Evolutionary conservation across 192 early-diverging fungal genomes (phyloP), one percentile per base, ranked within the genome.

Genomic region (Chytriomyces sp.): DNA sequence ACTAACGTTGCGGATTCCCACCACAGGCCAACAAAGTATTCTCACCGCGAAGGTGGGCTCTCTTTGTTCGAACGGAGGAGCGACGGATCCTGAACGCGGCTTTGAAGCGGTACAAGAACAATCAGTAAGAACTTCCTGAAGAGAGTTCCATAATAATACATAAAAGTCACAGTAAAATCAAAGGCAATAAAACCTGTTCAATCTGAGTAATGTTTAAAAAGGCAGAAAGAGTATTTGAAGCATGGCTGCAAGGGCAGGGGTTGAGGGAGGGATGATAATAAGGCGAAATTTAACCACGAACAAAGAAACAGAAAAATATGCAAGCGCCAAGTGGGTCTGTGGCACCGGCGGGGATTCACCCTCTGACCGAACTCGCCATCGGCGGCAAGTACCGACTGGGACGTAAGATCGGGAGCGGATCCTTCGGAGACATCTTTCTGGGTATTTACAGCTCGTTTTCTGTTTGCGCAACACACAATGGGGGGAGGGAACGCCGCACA

Each of bases 361-460:
- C 77, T 10, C 74, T 86, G 57, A 72, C 76, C 9, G 85, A 86
- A 26, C 82, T 86, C 45, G 69, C 95, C 85, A 91, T 98, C 75
- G 96, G 94, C 81, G 94, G 95, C 81, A 95, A 95, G 82, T 98
- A 94, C 87, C 90, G 93, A 62, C 89, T 98, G 65, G 95, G 96
- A 76, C 90, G 94, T 67, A 98, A 98, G 88, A 96, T 98, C 86
- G 96, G 96, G 57, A 91, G 90, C 48, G 96, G 96, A 62, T 94
- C 92, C 47, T 98, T 98, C 90, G 96, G 96, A 45, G 96, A 97
- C 77, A 98, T 98, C 83, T 97, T 94, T 80, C 91, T 97, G 67
- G 93, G 93, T 94, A 83, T 82, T 85, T 72, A 13, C 35, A 61
- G 68, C 49, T 78, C 23, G 13, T 26, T 77, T 20, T 72, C 3